These are phyloP conservation scores for Aureobasidium zeae DNA, from an alignment of 2,329 filamentous ascomycete species.

Conservation along the genomic window DNA sequence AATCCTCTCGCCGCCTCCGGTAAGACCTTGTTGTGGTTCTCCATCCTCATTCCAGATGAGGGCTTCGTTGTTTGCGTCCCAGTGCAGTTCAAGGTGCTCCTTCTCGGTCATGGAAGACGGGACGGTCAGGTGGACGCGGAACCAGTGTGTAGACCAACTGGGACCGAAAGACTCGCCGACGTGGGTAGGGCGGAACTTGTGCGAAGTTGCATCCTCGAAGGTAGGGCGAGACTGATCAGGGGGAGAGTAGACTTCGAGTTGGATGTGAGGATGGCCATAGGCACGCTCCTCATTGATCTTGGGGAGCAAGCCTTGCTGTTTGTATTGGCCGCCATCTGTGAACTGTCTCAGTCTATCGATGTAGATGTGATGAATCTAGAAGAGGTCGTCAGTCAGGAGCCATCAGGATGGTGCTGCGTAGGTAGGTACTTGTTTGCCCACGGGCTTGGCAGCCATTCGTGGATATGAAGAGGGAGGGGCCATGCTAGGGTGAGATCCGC, in stretches of 20 bases:
- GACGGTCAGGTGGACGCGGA: slow-evolving; percentile 71
- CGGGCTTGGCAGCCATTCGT: slow-evolving; percentile 42
- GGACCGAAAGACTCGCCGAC: slow-evolving; percentile 80
- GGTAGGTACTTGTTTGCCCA: slow-evolving; percentile 55
- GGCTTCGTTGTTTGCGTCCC: slow-evolving; percentile 93
- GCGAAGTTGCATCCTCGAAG: slow-evolving; percentile 70
- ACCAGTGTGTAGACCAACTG: slow-evolving; percentile 97
- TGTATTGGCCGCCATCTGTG: slow-evolving; percentile 60
- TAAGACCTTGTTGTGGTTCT: slow-evolving; percentile 83
- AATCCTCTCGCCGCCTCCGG: slow-evolving; percentile 75
- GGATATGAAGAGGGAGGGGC: slow-evolving; percentile 36
- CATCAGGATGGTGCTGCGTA: slow-evolving; percentile 1
- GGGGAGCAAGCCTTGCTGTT: slow-evolving; percentile 36
- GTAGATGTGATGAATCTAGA: slow-evolving; percentile 68
- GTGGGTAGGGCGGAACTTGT: slow-evolving; percentile 60
- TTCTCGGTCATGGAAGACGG: slow-evolving; percentile 64
- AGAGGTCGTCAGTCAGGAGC: neutral
- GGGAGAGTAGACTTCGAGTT: slow-evolving; percentile 78
- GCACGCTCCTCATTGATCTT: slow-evolving; percentile 62
- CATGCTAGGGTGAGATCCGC: slow-evolving; percentile 26
- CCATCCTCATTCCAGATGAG: slow-evolving; percentile 86
- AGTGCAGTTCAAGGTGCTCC: slow-evolving; percentile 84
- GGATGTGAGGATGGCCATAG: slow-evolving; percentile 65
- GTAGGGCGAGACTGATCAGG: slow-evolving; percentile 69
- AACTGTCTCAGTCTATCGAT: slow-evolving; percentile 74